Evolutionary conservation across 352 stramenopile genomes (phyloP), one percentile per base, ranked within the genome.

Genomic region (Phytophthora gonapodyides): DNA sequence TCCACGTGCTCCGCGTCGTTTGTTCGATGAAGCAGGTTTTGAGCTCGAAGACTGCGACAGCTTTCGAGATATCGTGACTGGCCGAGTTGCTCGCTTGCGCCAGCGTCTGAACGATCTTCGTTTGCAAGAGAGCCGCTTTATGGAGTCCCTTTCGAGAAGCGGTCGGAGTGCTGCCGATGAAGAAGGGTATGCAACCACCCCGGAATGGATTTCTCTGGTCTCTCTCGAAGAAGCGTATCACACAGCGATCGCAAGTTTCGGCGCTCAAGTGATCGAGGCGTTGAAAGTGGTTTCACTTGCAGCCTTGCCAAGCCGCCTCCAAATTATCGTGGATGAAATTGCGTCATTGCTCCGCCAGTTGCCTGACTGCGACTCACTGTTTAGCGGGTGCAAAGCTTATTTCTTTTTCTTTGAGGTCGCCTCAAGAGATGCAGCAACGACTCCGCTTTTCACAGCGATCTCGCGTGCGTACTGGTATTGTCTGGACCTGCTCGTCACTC

Each of bases 361-460:
- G 10, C 80, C 82, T 1, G 82, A 91, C 41, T 91, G 80, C 44
- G 60, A 78, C 15, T 69, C 76, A 19, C 52, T 88, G 16, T 88
- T 91, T 57, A 53, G 62, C 24, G 71, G 52, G 2, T 87, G 73
- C 19, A 73, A 73, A 49, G 52, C 71, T 1, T 93, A 93, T 54
- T 73, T 80, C 13, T 91, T 83, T 61, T 93, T 77, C 47, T 91
- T 93, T 45, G 79, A 89, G 31, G 72, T 91, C 13, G 79, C 67
- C 5, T 67, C 73, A n/a, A 69, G 59, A 38, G 57, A 69, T 50
- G 63, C 76, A 36, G 70, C 58, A 57, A 76, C 75, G 0, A 89
- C 84, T 16, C 84, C 84, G 15, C 51, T 91, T 11, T 58, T 93
- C 44, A 79, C 69, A 15, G 65, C 82, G 5, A 71, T 91, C 17